Conservation (phyloP, 768 basidiomycete species). For the Clitopilus passeckerianus region DNA sequence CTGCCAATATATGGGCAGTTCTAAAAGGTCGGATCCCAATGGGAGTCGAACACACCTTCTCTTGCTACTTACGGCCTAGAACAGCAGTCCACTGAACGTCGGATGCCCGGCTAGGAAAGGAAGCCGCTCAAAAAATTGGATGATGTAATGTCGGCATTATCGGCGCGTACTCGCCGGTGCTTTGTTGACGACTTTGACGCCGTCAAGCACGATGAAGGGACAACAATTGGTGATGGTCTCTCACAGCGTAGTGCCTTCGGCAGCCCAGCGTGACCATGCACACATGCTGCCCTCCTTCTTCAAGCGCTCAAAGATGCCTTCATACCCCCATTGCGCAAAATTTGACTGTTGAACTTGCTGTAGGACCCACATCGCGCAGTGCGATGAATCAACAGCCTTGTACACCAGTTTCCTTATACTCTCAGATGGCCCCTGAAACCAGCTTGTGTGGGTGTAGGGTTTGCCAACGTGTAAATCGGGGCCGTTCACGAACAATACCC, state of each 20-base stretch:
- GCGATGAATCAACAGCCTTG: background rate
- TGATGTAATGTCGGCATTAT: slow-evolving; percentile 12
- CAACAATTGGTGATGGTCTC: background rate
- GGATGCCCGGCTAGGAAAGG: slow-evolving; percentile 7
- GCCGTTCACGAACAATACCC: background rate
- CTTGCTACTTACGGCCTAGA: background rate
- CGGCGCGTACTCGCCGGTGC: slow-evolving; percentile 3
- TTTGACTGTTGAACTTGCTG: background rate
- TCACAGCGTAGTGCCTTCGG: background rate
- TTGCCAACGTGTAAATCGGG: background rate
- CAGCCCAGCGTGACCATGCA: background rate
- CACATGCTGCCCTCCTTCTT: background rate
- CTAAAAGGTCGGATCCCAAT: background rate
- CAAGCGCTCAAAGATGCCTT: background rate
- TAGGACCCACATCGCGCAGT: background rate
- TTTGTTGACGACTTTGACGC: background rate
- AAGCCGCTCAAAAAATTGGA: slow-evolving; percentile 4
- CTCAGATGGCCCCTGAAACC: background rate
- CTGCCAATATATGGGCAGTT: slow-evolving; percentile 5
- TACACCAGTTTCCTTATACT: background rate
- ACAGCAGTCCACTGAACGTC: slow-evolving; percentile 1
- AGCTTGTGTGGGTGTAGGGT: background rate
- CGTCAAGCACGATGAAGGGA: background rate
- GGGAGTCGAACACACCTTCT: background rate
- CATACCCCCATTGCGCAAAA: background rate